phyloP scores from a whole-genome alignment of 805 yeast species.

The Nematodospora valgi region DNA sequence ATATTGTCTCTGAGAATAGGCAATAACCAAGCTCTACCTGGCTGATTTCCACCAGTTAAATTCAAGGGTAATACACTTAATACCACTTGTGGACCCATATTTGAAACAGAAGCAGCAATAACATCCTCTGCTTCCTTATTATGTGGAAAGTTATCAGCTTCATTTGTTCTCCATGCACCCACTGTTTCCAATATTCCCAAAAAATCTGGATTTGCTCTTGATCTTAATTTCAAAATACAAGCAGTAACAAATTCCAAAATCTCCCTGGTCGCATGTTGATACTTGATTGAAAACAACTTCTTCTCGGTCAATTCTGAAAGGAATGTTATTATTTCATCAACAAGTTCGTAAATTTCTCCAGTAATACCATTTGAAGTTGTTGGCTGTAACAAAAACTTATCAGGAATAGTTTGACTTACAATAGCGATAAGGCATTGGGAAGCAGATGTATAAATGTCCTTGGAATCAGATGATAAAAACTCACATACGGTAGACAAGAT shows the following conservation, averaged over 20 bases:
- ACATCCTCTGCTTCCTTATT: conserved; percentile 78
- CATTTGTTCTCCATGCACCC: conserved; percentile 85
- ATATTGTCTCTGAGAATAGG: conserved; percentile 89
- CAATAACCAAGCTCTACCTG: conserved; percentile 95
- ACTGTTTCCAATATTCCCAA: conserved; percentile 62
- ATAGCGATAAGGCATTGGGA: conserved; percentile 85
- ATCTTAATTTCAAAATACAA: conserved; percentile 58
- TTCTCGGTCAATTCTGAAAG: conserved; percentile 51
- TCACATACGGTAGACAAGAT: conserved; percentile 46
- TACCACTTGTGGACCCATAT: conserved; percentile 85
- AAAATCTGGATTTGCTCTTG: conserved; percentile 69
- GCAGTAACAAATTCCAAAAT: conserved; percentile 66
- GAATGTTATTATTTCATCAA: conserved; percentile 51
- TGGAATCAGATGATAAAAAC: conserved; percentile 66
- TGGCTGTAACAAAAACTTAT: conserved; percentile 53
- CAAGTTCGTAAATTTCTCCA: conserved; percentile 49
- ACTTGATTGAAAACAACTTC: conserved; percentile 67
- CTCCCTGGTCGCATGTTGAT: conserved; percentile 71
- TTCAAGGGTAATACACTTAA: conserved; percentile 75
- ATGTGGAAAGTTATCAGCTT: conserved; percentile 60
- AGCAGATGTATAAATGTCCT: conserved; percentile 68
- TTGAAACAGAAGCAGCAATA: conserved; percentile 71
- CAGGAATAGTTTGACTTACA: conserved; percentile 63
- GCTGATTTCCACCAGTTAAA: conserved; percentile 47
- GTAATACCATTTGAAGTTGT: conserved; percentile 35